A percentile compares a stretch with the other conserved stretches of the same genome.
Conservation (phyloP, 2,329 filamentous ascomycete species). For the Curvularia eragrostidis region DNA sequence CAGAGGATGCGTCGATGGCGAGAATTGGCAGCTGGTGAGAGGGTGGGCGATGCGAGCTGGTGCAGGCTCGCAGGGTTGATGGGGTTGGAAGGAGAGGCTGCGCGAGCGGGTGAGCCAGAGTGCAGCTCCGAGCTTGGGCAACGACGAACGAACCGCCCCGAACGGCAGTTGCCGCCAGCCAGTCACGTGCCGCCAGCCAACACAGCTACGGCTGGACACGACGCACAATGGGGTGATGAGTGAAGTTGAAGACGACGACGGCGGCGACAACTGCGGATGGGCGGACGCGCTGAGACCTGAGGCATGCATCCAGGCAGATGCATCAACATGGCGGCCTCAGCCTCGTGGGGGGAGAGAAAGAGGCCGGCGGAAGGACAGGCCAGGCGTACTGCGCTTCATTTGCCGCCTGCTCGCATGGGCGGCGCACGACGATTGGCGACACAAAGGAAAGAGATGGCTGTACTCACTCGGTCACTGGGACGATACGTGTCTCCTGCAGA, state of each 20-base stretch:
- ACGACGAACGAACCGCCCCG: conserved; percentile 30
- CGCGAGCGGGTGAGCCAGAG: conserved; percentile 30
- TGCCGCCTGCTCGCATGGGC: conserved; percentile 1
- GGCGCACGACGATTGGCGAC: conserved; percentile 4
- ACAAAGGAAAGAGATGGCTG: conserved; percentile 15
- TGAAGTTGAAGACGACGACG: not conserved
- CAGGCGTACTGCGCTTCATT: conserved; percentile 11
- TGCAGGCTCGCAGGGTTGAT: conserved; percentile 35
- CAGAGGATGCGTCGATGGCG: conserved; percentile 19
- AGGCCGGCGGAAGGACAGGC: not conserved
- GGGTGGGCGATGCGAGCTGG: conserved; percentile 22
- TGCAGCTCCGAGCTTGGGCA: conserved; percentile 21
- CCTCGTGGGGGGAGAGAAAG: not conserved
- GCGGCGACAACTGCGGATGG: too few relatives aligned
- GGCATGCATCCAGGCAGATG: too few relatives aligned
- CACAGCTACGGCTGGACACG: not conserved
- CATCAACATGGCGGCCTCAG: too few relatives aligned
- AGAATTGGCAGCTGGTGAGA: too few relatives aligned
- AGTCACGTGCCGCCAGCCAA: conserved; percentile 21
- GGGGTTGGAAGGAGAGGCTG: conserved; percentile 31
- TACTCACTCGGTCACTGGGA: conserved; percentile 34
- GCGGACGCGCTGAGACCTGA: too few relatives aligned
- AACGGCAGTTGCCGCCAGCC: conserved; percentile 23
- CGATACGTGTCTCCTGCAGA: conserved; percentile 32
- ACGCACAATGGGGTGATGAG: not conserved